Percentiles rank a stretch among this genome's conserved stretches.
phyloP scores from a whole-genome alignment of 1,284 basidiomycete genomes.

The Apiotrichum porosum region DNA sequence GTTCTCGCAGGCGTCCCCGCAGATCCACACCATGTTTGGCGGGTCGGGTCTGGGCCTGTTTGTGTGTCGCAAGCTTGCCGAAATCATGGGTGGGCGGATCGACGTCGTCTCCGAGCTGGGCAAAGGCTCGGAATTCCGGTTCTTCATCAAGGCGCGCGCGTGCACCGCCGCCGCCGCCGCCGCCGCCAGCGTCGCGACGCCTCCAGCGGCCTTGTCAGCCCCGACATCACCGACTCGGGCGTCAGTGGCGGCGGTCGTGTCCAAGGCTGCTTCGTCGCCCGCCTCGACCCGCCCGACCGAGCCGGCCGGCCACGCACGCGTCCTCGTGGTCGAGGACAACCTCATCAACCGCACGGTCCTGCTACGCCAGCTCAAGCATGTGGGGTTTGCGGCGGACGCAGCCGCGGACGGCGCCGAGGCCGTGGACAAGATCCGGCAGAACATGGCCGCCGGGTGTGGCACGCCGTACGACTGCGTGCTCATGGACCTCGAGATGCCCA shows the following conservation, averaged over 20 bases:
- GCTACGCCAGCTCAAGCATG: conserved; percentile 42
- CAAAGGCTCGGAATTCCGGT: conserved; percentile 44
- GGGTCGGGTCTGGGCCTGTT: conserved; percentile 35
- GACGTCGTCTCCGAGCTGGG: conserved; percentile 38
- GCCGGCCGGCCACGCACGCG: conserved; percentile 2
- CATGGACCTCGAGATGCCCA: conserved; percentile 46
- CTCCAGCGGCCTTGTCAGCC: conserved; percentile 19
- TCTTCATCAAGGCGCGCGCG: conserved; percentile 42
- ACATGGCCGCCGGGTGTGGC: no score
- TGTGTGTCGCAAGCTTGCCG: conserved; percentile 31
- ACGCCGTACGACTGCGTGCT: conserved; percentile 43
- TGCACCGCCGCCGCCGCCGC: background rate
- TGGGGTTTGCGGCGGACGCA: conserved; percentile 34
- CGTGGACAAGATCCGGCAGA: conserved; percentile 17
- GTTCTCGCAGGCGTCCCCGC: conserved; percentile 34
- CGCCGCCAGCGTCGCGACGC: no score
- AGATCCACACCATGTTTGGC: conserved; percentile 38
- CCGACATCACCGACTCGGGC: background rate
- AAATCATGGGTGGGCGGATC: conserved; percentile 43
- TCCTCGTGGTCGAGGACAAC: conserved; percentile 48
- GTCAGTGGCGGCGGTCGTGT: background rate
- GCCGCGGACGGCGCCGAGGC: conserved; percentile 49
- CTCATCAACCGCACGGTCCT: conserved; percentile 50
- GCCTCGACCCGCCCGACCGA: conserved; percentile 5
- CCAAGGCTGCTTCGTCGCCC: no score